Evolutionary conservation across 345 rosid species (phyloP), one percentile per base, ranked within the genome.

Genomic region (Ceriops decandra): DNA sequence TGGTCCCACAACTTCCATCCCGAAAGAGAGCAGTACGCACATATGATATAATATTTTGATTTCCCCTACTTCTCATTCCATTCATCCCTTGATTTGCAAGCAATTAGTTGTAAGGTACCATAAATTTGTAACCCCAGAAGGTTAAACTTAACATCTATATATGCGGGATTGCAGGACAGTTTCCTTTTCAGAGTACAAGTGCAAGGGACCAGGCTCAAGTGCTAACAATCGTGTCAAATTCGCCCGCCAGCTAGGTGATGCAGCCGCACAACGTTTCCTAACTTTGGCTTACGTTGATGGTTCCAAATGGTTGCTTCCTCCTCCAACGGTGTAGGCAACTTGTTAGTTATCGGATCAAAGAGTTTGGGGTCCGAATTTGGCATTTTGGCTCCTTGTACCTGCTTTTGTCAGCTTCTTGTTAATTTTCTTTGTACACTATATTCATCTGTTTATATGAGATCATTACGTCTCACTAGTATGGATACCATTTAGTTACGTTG

Each of bases 271-370:
- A 35, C 83, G 71, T 6, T 87, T 65, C 77, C 54, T 88, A 19
- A 8, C 56, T 32, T 85, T 87, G 32, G 80, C 74, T 57, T 85
- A 62, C 72, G 77, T 92, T 33, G 16, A 71, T 4, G 95, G 83
- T 28, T 69, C 86, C 61, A 76, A 63, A 42, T 92, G 96, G 92
- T 64, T 88, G 57, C 96, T 90, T 68, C 95, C 91, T 62, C 85
- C 90, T 65, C 92, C 90, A 2, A 30, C 32, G 10, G 10, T 75
- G 28, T 80, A 73, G 52, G 26, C 10, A n/a, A 9, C 24, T 22
- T 22, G 16, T 63, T 46, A 0, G 16, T 62, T 33, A 10, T 28
- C 21, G 15, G 24, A 63, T 17, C 30, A 7, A 17, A 53, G 28
- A 53, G 58, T 42, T 42, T 42, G 19, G 49, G 49, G 49, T 42